Evolutionary conservation across 1,284 basidiomycete genomes (phyloP).

Genomic region (Ustilago sp.): DNA sequence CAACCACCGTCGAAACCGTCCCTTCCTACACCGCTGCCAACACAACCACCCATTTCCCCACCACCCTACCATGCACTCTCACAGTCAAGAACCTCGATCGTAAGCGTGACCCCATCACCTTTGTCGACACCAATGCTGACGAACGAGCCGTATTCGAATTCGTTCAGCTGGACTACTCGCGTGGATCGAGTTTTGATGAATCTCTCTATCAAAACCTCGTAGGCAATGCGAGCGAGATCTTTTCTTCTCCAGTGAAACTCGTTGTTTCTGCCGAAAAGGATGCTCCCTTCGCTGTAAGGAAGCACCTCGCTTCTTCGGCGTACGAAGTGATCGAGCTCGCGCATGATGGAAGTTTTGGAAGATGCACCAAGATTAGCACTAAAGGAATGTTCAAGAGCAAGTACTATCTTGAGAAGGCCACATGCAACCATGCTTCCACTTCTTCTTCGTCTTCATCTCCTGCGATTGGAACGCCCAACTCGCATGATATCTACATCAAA

Average conservation of each 20-base stretch:
- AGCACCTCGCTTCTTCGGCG: conserved; percentile 47
- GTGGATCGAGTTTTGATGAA: conserved; percentile 18
- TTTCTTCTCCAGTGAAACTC: conserved; percentile 33
- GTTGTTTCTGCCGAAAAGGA: conserved; percentile 23
- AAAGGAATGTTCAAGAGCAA: conserved; percentile 53
- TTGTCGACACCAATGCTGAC: conserved; percentile 22
- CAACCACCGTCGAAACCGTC: conserved; percentile 36
- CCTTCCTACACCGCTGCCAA: conserved; percentile 42
- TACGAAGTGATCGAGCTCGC: conserved; percentile 47
- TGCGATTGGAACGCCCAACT: conserved; percentile 9
- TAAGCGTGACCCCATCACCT: conserved; percentile 35
- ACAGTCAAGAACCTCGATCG: conserved; percentile 47
- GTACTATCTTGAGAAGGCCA: conserved; percentile 33
- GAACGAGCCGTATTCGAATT: conserved; percentile 39
- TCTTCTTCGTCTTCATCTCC: conserved; percentile 4
- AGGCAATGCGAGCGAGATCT: conserved; percentile 21
- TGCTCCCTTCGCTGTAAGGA: conserved; percentile 36
- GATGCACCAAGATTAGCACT: conserved; percentile 43
- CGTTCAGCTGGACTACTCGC: conserved; percentile 34
- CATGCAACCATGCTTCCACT: not conserved
- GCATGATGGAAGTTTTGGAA: conserved; percentile 30
- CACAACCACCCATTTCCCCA: conserved; percentile 35
- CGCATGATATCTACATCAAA: conserved; percentile 42
- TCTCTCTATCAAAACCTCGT: conserved; percentile 37
- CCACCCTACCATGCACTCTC: conserved; percentile 36